A percentile compares a stretch with the other conserved stretches of the same genome.
Conservation (phyloP, 768 basidiomycete species). For the Termitomyces bulborhizus region DNA sequence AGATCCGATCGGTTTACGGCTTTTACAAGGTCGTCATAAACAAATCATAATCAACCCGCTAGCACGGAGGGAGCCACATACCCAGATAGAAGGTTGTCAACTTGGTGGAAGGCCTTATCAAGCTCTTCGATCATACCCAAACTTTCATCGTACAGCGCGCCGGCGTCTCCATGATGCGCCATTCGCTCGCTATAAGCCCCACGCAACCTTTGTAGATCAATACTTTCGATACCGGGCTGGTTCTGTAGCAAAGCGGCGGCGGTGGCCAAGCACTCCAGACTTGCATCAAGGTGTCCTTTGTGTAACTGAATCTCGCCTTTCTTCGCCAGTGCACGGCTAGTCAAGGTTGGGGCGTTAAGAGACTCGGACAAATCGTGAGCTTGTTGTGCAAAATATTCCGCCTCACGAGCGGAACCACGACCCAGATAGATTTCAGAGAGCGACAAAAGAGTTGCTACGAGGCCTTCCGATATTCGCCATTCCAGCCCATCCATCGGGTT, state of each 20-base stretch:
- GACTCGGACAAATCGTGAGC: slow-evolving; percentile 68
- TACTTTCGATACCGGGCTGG: slow-evolving; percentile 49
- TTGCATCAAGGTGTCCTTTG: slow-evolving; percentile 53
- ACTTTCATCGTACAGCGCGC: slow-evolving; percentile 49
- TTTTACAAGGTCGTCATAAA: slow-evolving; percentile 20
- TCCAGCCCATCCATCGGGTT: slow-evolving; percentile 50
- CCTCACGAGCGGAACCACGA: slow-evolving; percentile 80
- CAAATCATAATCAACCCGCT: background rate
- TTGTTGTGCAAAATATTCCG: slow-evolving; percentile 78
- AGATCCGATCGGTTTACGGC: slow-evolving; percentile 37
- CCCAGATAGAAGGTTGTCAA: slow-evolving; percentile 44
- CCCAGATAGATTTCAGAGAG: slow-evolving; percentile 58
- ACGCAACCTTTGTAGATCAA: slow-evolving; percentile 48
- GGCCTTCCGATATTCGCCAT: slow-evolving; percentile 72
- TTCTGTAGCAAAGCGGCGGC: slow-evolving; percentile 42
- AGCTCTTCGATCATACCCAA: slow-evolving; percentile 56
- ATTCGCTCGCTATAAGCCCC: slow-evolving; percentile 46
- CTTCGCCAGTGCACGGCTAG: slow-evolving; percentile 58
- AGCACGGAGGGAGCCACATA: slow-evolving; percentile 19
- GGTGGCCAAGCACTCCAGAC: slow-evolving; percentile 43
- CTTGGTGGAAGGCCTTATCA: slow-evolving; percentile 43
- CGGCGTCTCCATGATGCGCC: slow-evolving; percentile 39
- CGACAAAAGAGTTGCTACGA: slow-evolving; percentile 60
- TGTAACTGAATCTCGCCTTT: slow-evolving; percentile 68
- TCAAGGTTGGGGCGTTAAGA: slow-evolving; percentile 58